Percentiles rank a stretch among this genome's conserved stretches.
phyloP scores from a whole-genome alignment of 2,329 filamentous ascomycete genomes.

The Pyrenochaeta sp. region DNA sequence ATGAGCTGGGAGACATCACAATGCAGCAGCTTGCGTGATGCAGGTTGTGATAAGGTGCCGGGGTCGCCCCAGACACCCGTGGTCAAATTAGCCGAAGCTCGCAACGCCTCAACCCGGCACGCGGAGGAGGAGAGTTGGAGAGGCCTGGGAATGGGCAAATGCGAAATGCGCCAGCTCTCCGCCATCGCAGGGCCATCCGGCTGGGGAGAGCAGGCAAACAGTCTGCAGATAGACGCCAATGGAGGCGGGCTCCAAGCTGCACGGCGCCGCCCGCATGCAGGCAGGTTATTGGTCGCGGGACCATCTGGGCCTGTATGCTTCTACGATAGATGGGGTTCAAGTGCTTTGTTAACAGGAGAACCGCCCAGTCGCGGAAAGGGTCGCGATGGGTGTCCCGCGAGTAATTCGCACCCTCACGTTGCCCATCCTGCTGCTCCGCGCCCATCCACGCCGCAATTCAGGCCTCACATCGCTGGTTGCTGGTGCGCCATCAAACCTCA shows the following conservation, averaged over 20 bases:
- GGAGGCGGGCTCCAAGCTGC: slow-evolving; percentile 16
- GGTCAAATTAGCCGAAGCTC: slow-evolving; percentile 25
- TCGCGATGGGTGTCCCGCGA: slow-evolving; percentile 16
- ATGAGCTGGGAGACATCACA: slow-evolving; percentile 2
- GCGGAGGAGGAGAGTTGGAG: slow-evolving; percentile 17
- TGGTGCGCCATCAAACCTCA: slow-evolving; percentile 26
- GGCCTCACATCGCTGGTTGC: slow-evolving; percentile 10
- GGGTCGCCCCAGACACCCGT: slow-evolving; percentile 7
- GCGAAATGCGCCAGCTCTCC: slow-evolving; percentile 7
- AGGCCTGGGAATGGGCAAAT: slow-evolving; percentile 10
- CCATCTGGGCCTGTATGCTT: slow-evolving; percentile 22
- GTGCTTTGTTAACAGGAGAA: slow-evolving; percentile 19
- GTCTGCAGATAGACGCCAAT: slow-evolving; percentile 4
- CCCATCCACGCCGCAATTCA: not conserved
- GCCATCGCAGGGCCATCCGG: not conserved
- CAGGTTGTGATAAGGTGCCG: too few relatives aligned
- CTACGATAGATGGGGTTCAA: slow-evolving; percentile 24
- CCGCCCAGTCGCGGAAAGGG: slow-evolving; percentile 12
- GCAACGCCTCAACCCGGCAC: slow-evolving; percentile 23
- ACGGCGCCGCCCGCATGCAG: slow-evolving; percentile 13
- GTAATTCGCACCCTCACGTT: slow-evolving; percentile 8
- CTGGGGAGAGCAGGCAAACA: not conserved
- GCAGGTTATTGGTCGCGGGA: slow-evolving; percentile 20
- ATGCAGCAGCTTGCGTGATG: not conserved
- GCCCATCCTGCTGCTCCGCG: slow-evolving; percentile 7